Conservation (phyloP, 1,139 yeast species). For the Yamadazyma dendronema region DNA sequence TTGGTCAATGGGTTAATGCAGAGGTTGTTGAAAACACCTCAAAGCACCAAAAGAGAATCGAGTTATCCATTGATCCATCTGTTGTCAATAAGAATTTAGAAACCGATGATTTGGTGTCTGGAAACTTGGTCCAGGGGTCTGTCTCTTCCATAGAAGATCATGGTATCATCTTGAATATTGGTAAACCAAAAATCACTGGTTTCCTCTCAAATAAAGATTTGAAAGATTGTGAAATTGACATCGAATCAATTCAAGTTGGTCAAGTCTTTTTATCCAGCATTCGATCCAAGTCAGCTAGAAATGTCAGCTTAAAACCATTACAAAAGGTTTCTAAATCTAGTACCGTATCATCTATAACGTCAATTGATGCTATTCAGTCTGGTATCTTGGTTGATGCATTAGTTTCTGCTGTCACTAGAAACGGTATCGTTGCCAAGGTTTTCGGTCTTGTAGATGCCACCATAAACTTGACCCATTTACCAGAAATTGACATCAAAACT, state of each 20-base stretch:
- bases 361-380: conserved; percentile 78
- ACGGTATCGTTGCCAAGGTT: conserved; percentile 65
- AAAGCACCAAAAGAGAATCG: conserved; percentile 56
- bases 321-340: conserved; percentile 28
- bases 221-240: conserved; percentile 21
- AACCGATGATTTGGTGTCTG: conserved; percentile 61
- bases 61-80: conserved; percentile 73
- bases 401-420: conserved; percentile 55
- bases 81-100: conserved; percentile 61
- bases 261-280: conserved; percentile 53
- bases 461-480: conserved; percentile 64
- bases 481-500: conserved; percentile 45
- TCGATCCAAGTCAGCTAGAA: conserved; percentile 50
- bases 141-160: conserved; percentile 86
- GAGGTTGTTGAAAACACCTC: conserved; percentile 52
- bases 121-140: conserved; percentile 70
- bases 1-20: conserved; percentile 89
- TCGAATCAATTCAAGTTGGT: conserved; percentile 26
- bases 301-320: conserved; percentile 55
- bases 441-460: conserved; percentile 78
- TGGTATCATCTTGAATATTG: conserved; percentile 77
- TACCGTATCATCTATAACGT: conserved; percentile 55
- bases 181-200: conserved; percentile 56
- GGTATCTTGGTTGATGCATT: conserved; percentile 79
- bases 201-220: conserved; percentile 75